Evolutionary conservation across 2,329 filamentous ascomycete species (phyloP), one percentile per base, ranked within the genome.

Genomic region (Colletotrichum sp.): DNA sequence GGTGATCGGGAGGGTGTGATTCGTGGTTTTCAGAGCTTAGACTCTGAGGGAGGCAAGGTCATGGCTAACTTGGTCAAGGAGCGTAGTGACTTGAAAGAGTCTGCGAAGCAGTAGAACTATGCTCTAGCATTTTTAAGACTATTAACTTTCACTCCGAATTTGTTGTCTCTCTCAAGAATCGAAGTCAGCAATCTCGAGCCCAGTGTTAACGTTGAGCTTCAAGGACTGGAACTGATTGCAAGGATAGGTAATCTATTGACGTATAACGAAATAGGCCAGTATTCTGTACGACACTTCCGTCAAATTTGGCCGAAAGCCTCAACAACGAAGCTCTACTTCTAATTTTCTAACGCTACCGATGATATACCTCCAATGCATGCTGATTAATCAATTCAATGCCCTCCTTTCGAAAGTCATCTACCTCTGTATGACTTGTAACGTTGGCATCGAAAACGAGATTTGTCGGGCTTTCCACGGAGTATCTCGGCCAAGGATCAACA

Each of bases 1-100:
- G 90, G 86, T 0, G 92, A 93, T 79, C 81, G 88, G 0, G 82
- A 89, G n/a, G 92, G 92, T 1, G 89, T 93, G 0, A 83, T 92
- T 6, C 80, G 88, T 5, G 92, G 92, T 0, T 93, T 94, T 75
- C 82, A 84, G 44, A 76, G 59, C 0, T 36, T 87, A 30, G 80
- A 77, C 0, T 81, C 83, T 0, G 83, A 86, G 7, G 73, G 78
- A 18, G 85, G 79, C 1, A 63, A 75, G 26, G 78, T 78, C 3
- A 83, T 87, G 76, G 82, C 84, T 2, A 78, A 79, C 7, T 21
- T 85, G n/a, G 82, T 87, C 0, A 77, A 80, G 77, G 70, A 82
- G 57, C 81, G 83, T 13, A 78, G 79, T 36, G 82, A 82, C 8
- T 34, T 83, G 24, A 82, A 81, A 68, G 78, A 80, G 34, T 73